Conservation (phyloP, 371 early-diverging fungal species). For the Actinomortierella wolfii region DNA sequence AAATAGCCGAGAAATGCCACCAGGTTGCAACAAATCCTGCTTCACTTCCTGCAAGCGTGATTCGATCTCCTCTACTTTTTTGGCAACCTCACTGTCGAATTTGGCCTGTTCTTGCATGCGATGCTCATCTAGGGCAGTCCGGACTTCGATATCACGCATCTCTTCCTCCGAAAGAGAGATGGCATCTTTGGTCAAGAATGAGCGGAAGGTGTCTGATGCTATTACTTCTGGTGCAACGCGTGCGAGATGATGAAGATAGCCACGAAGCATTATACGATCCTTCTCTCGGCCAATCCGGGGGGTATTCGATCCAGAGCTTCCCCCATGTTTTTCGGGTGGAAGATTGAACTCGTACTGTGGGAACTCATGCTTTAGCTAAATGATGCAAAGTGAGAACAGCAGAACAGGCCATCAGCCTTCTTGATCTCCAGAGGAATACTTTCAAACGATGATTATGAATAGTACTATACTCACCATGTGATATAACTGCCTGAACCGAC, state of each 20-base stretch:
- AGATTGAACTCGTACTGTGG: conserved; percentile 35
- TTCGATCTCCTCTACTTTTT: conserved; percentile 58
- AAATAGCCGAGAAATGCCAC: conserved; percentile 32
- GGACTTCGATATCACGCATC: conserved; percentile 47
- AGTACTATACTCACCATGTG: no score
- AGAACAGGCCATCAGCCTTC: no score
- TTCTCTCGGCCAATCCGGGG: conserved; percentile 49
- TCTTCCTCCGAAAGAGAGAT: conserved; percentile 51
- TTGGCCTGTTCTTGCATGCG: conserved; percentile 53
- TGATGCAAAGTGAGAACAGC: no score
- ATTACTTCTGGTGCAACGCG: conserved; percentile 49
- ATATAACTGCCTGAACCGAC: no score
- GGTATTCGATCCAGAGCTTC: conserved; percentile 26
- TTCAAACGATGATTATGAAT: no score
- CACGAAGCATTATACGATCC: conserved; percentile 58
- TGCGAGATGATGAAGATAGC: conserved; percentile 54
- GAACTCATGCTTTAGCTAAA: conserved; percentile 28
- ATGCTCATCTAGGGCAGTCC: conserved; percentile 49
- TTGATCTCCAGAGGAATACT: no score
- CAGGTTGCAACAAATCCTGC: conserved; percentile 56
- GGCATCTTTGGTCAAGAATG: conserved; percentile 57
- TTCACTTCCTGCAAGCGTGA: conserved; percentile 57
- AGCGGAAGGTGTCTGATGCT: conserved; percentile 37
- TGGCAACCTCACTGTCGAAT: conserved; percentile 55
- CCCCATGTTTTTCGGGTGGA: conserved; percentile 23